Conservation (phyloP, 2,329 filamentous ascomycete genomes). For the Ophidiomyces ophidiicola region DNA sequence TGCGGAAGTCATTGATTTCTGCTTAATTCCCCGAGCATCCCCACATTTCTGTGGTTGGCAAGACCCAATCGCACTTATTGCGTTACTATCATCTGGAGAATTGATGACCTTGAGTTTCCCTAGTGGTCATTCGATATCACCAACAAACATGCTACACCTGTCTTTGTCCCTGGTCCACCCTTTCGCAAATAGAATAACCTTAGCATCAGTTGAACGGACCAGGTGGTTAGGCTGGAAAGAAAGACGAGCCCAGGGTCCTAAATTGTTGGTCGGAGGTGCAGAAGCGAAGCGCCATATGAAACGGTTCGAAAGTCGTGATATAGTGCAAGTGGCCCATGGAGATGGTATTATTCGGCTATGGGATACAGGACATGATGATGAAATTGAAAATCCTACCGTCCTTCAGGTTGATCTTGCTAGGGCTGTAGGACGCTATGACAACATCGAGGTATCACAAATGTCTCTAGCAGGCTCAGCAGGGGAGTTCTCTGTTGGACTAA, state of each 20-base stretch:
- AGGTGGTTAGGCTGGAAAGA: constrained; percentile 89
- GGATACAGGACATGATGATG: constrained; percentile 84
- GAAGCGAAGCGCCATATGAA: constrained; percentile 58
- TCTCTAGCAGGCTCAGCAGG: constrained; percentile 69
- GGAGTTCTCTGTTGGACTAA: constrained; percentile 72
- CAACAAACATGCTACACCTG: constrained; percentile 83
- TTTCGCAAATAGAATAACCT: constrained; percentile 60
- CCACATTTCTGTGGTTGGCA: constrained; percentile 81
- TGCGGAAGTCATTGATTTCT: constrained; percentile 66
- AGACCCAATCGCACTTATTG: constrained; percentile 77
- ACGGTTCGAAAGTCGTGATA: constrained; percentile 68
- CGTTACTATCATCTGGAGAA: constrained; percentile 73
- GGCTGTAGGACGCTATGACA: constrained; percentile 64
- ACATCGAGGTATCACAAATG: constrained; percentile 65
- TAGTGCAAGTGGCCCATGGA: constrained; percentile 76
- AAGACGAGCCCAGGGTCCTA: constrained; percentile 63
- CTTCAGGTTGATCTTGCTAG: constrained; percentile 79
- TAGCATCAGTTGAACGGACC: constrained; percentile 63
- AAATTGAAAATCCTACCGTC: constrained; percentile 73
- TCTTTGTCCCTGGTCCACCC: constrained; percentile 83
- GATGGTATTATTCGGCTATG: constrained; percentile 87
- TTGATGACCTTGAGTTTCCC: constrained; percentile 84
- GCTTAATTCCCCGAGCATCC: constrained; percentile 66
- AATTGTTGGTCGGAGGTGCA: constrained; percentile 65
- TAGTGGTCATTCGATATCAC: constrained; percentile 76